Evolutionary conservation across 78 protist genomes (phyloP), one percentile per base, ranked within the genome.

Genomic region (Bodo saltans): DNA sequence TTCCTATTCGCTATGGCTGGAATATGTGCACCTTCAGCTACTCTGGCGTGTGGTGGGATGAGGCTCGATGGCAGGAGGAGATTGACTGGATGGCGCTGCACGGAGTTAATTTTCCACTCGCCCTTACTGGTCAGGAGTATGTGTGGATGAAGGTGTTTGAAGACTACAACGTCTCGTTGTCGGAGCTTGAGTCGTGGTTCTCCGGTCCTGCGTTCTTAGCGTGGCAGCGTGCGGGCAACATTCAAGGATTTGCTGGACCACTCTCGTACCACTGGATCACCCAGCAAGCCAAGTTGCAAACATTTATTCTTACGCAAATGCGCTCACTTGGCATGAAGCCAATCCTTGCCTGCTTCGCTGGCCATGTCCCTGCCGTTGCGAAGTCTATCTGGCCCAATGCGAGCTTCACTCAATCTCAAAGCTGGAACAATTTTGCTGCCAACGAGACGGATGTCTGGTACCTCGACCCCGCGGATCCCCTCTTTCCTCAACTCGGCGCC

Each of bases 1-100:
- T 70, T 39, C 12, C 12, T 34, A 3, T 52, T 4, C 52, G 30
- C 40, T 81, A 81, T 28, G 12, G 35, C 1, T 78, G 39, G 47
- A 81, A 81, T 35, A 60, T 70, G 33, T 81, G 85, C 68, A 81
- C 85, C 41, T 70, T 71, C 39, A 25, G 78, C 39, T 81, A 81
- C 73, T 81, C 85, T 3, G 74, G 17, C 39, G 85, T 81, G 25
- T 81, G 85, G 85, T 81, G 47, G 37, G 29, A 39, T 28, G 27
- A 3, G 1, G 38, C 1, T 11, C 67, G 90, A 30, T 93, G 95
- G 95, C 89, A 90, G 41, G 0, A 91, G 0, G 93, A 93, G 39
- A 88, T 93, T 38, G 95, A 90, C 69, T 90, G 94, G 95, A 89
- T 91, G 93, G 95, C 95, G 32, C 34, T 93, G 30, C 83, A 90